Base-by-base conservation (phyloP, 176 grass and related monocot genomes). In the Aegilops speltoides region DNA sequence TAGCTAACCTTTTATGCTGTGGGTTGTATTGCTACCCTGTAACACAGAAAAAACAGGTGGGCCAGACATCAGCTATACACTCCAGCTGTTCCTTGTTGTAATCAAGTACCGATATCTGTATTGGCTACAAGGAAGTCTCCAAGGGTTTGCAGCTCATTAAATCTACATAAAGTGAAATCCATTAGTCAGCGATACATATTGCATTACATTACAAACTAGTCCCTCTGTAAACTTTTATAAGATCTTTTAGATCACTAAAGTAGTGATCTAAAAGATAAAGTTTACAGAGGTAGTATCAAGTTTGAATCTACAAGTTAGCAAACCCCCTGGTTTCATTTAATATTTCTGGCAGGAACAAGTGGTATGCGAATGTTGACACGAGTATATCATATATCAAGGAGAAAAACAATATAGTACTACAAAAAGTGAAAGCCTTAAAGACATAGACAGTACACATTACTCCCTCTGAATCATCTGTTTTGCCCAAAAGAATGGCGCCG, bases 61-160 rank as follows among this genome's bases (percentile, higher is more conserved):
- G 68, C 29, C 68, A 82, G 78, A 48, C 71, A 89, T 76, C 43
- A 60, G 24, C 32, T 81, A 68, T 76, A 81, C 61, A 77, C 70
- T 61, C 48, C 46, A 46, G 6, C 48, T 48, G 17, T 37, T 86
- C 59, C 14, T 62, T 23, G 75, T 28, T 67, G 48, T 68, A 60
- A 82, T 50, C 48, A 60, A 82, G 60, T 59, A 37, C 28, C 62
- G 70, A 26, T 76, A 52, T 68, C 34, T 77, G 33, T 48, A 76
- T 77, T 81, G 48, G 61, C 43, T 75, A 68, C 57, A 76, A 68
- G 4, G 33, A 69, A 74, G 33, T 74, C 19, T 38, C 54, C 87
- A 56, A 87, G 65, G 61, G 19, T 81, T 82, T 34, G 54, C 38
- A 82, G 13, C 60, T 82, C 79, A 87, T 87, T 69, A 50, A 87